A percentile compares a stretch with the other conserved stretches of the same genome.
These are phyloP conservation scores for Trichosanthes truncata DNA, from an alignment of 306 rosid species.

Conservation along the genomic window DNA sequence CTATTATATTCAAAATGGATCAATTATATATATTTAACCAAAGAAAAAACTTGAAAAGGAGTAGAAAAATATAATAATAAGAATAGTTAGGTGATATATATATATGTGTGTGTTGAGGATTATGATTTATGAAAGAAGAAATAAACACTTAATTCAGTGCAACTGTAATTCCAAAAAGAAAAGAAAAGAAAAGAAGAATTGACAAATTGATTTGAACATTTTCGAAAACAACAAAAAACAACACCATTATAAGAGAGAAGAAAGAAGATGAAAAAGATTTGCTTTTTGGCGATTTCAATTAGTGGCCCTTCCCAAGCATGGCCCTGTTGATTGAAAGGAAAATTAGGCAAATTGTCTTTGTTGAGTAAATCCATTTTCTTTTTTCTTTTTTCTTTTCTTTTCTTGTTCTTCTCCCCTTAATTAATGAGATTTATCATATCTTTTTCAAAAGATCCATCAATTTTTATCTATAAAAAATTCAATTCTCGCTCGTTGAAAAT, in stretches of 20 bases:
- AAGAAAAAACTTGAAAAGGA: neutral
- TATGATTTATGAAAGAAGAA: neutral
- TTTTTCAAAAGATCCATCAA: neutral
- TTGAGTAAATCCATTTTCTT: neutral
- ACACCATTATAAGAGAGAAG: neutral
- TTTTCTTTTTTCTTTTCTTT: too few relatives aligned
- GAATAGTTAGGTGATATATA: neutral
- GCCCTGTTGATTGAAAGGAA: neutral
- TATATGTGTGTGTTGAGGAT: too few relatives aligned
- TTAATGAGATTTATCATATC: neutral
- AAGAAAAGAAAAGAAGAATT: neutral
- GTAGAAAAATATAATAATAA: neutral
- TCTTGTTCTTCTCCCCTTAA: neutral
- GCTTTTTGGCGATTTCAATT: neutral
- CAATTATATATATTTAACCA: neutral
- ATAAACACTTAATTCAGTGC: neutral
- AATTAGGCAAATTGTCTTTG: neutral
- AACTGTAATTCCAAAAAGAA: too few relatives aligned
- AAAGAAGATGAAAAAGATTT: neutral
- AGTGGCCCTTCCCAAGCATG: neutral
- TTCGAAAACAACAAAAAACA: constrained; percentile 2
- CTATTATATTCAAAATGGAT: neutral
- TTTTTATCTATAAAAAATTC: neutral
- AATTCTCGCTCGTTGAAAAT: neutral
- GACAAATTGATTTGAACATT: neutral